A percentile compares a stretch with the other conserved stretches of the same genome.
Conservation (phyloP, 345 rosid genomes). For the Salix udensis region DNA sequence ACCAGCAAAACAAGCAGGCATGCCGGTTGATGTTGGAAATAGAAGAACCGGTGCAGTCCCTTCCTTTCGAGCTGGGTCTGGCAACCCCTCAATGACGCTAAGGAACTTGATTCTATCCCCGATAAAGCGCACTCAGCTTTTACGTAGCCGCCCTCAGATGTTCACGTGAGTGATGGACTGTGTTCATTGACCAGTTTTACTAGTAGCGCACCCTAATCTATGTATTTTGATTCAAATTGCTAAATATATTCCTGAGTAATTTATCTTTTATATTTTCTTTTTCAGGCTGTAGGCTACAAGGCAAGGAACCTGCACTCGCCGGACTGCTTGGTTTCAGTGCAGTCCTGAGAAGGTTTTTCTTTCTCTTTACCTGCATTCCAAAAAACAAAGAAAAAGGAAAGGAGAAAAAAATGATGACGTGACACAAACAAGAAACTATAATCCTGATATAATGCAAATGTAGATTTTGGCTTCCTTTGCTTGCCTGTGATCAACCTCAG, state of each 20-base stretch:
- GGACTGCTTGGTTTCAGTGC: not conserved
- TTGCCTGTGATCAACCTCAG: not conserved
- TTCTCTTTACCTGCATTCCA: not conserved
- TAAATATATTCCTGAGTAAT: not conserved
- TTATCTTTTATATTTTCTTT: not conserved
- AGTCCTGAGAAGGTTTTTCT: not conserved
- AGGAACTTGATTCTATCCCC: slow-evolving; percentile 92
- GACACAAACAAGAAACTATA: no score
- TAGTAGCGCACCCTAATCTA: not conserved
- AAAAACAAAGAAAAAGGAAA: not conserved
- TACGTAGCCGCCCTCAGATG: slow-evolving; percentile 62
- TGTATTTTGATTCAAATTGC: not conserved
- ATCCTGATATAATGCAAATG: not conserved
- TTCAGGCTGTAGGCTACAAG: slow-evolving; percentile 6
- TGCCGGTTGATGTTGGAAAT: slow-evolving; percentile 55
- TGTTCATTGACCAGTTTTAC: not conserved
- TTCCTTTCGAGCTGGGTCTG: slow-evolving; percentile 45
- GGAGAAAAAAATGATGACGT: not conserved
- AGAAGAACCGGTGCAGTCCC: slow-evolving; percentile 47
- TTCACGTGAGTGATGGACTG: slow-evolving; percentile 55
- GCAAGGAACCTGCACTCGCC: not conserved
- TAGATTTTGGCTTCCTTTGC: not conserved
- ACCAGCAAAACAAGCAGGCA: slow-evolving; percentile 49
- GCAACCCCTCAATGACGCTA: slow-evolving; percentile 67
- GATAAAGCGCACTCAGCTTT: slow-evolving; percentile 85